These are phyloP conservation scores for Nyctanthes arbortristis DNA, from an alignment of 257 asterid species.

Conservation along the genomic window DNA sequence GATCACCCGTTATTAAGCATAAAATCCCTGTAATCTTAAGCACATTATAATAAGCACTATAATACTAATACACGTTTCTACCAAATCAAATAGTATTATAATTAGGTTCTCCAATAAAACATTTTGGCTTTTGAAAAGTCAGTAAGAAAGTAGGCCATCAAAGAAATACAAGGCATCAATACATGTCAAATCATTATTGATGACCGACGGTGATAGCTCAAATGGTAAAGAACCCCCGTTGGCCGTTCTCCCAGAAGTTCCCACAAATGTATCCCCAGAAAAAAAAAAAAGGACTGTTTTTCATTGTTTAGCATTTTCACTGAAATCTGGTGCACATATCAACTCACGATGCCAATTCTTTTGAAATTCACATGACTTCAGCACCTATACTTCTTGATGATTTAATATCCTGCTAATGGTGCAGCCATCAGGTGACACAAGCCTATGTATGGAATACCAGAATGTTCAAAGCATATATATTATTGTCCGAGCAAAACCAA, in stretches of 20 bases:
- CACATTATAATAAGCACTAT: background rate
- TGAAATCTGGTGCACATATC: slow-evolving; percentile 2
- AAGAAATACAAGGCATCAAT: background rate
- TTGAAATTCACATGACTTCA: slow-evolving; percentile 1
- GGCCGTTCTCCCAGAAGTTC: too few species aligned
- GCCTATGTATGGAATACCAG: background rate
- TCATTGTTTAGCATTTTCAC: too few species aligned
- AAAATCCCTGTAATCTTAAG: background rate
- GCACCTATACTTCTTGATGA: background rate
- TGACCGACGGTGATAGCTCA: too few species aligned
- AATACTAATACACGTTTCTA: background rate
- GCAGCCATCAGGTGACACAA: background rate
- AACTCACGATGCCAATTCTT: background rate
- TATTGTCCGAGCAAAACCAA: too few species aligned
- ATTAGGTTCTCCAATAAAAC: background rate
- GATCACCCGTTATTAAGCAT: background rate
- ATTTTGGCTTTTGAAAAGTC: background rate
- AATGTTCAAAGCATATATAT: background rate
- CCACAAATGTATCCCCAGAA: too few species aligned
- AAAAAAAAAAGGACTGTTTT: too few species aligned
- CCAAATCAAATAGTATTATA: slow-evolving; percentile 1
- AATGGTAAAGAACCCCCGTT: too few species aligned
- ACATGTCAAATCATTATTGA: too few species aligned
- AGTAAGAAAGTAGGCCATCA: background rate
- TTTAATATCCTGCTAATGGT: background rate